These are phyloP conservation scores for Niebla homalea DNA, from an alignment of 495 filamentous ascomycete genomes.

Conservation along the genomic window DNA sequence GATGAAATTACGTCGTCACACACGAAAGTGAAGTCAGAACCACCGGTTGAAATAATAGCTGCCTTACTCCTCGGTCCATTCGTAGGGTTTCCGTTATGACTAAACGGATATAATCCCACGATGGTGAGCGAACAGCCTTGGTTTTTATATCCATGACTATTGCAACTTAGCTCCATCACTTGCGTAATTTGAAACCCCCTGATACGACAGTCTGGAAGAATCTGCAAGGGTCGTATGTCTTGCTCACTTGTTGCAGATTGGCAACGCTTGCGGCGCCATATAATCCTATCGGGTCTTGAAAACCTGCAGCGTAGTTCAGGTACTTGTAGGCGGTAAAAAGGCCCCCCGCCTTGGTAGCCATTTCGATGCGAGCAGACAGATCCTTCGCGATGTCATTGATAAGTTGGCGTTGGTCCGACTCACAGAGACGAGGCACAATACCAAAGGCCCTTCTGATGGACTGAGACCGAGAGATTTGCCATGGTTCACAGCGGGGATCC, in stretches of 20 bases:
- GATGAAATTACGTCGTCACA: too few relatives aligned
- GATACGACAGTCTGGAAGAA: slow-evolving; percentile 20
- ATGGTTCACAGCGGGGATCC: neutral
- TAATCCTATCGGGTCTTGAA: slow-evolving; percentile 27
- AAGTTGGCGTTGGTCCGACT: slow-evolving; percentile 22
- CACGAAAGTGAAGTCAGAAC: too few relatives aligned
- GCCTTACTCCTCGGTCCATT: too few relatives aligned
- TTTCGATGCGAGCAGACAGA: slow-evolving; percentile 4
- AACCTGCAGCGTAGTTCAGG: slow-evolving; percentile 24
- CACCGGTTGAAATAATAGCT: too few relatives aligned
- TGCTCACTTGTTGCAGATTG: slow-evolving; percentile 22
- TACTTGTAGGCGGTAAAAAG: slow-evolving; percentile 17
- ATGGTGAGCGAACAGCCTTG: too few relatives aligned
- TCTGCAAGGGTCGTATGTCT: slow-evolving; percentile 23
- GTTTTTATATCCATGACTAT: too few relatives aligned
- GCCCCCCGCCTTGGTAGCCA: slow-evolving; percentile 7
- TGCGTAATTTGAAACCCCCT: slow-evolving; percentile 18
- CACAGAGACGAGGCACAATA: slow-evolving; percentile 23
- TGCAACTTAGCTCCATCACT: too few relatives aligned
- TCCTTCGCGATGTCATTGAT: slow-evolving; percentile 3
- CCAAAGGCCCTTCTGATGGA: slow-evolving; percentile 11
- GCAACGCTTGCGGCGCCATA: slow-evolving; percentile 26
- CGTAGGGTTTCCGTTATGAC: too few relatives aligned
- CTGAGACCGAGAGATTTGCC: slow-evolving; percentile 21
- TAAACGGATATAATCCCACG: too few relatives aligned